Evolutionary conservation across 1,139 yeast species (phyloP), one percentile per base, ranked within the genome.

Genomic region (Fermentozyma sake): DNA sequence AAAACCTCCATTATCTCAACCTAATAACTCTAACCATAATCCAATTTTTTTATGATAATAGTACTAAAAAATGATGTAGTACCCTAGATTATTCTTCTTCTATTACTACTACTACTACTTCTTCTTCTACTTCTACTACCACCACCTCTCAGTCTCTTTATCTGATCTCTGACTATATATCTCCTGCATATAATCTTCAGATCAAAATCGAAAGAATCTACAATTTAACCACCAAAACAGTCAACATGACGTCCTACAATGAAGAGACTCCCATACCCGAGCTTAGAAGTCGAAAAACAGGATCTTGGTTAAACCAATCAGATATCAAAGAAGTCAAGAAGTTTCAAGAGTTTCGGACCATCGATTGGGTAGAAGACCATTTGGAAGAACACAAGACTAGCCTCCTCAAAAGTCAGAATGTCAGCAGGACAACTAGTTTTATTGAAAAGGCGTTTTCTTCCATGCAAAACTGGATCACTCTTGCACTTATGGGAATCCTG

Each of bases 321-420:
- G 35, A 40, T 5, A 47, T 66, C 7, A 46, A 48, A 12, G 57
- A 61, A 27, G 69, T 64, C 14, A 61, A 61, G 30, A 47, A 67
- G 26, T 81, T 79, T 44, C 68, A 72, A 30, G 75, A 74, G 25
- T 84, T 81, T 47, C 57, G 61, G 14, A 83, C 93, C 5, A 68
- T 81, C 9, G 97, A 91, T 53, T 86, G 96, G 95, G 75, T 85
- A 9, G 79, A 79, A 29, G 97, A 89, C 46, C 79, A 76, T 16
- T 58, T 75, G 14, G 57, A 61, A 12, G 86, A 77, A 37, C 83
- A 80, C 45, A 44, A 52, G 26, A 50, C 52, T 27, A 39, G 63
- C 22, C 36, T 61, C n/a, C 26, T 46, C 5, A 53, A 56, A 27
- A 31, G 34, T 7, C 45, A 48, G 29, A 34, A 35, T 7, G 16